A percentile compares a stretch with the other conserved stretches of the same genome.
Evolutionary conservation across 225 moss, liverwort and hornwort genomes (phyloP).

Genomic region (Ulota crispa): DNA sequence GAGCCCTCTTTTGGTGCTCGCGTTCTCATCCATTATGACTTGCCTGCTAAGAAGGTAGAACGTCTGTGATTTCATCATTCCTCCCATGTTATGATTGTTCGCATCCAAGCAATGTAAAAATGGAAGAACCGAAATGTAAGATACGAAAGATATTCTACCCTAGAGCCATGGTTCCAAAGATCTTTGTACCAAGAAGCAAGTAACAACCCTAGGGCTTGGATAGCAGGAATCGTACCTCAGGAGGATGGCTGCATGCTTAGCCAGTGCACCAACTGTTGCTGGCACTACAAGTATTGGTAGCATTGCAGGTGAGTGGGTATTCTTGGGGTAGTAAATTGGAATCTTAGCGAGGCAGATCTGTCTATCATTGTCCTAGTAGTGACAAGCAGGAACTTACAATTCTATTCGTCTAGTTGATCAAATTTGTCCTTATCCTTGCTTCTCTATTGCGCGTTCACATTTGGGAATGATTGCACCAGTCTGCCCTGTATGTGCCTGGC

Average conservation of each 20-base stretch:
- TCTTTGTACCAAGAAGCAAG: background rate
- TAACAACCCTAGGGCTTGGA: constrained; percentile 22
- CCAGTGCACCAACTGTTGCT: constrained; percentile 46
- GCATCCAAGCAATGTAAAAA: background rate
- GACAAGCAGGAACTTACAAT: background rate
- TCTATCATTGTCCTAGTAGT: background rate
- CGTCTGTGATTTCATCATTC: background rate
- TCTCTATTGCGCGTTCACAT: constrained; percentile 2
- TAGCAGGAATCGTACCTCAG: constrained; percentile 73
- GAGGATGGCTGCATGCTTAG: constrained; percentile 81
- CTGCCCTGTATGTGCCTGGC: background rate
- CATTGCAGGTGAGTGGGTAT: constrained; percentile 38
- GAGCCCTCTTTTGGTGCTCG: constrained; percentile 72
- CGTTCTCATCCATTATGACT: constrained; percentile 87
- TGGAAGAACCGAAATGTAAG: background rate
- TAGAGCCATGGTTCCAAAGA: background rate
- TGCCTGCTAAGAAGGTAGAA: constrained; percentile 79
- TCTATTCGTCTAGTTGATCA: background rate
- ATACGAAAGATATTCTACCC: background rate
- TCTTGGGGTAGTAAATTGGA: background rate
- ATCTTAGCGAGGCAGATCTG: background rate
- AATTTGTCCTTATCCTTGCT: too few species aligned
- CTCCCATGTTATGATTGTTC: background rate
- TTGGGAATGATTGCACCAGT: background rate
- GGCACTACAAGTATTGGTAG: constrained; percentile 42